Conservation (phyloP, 73 alveolate genomes). For the Durusdinium trenchii region DNA sequence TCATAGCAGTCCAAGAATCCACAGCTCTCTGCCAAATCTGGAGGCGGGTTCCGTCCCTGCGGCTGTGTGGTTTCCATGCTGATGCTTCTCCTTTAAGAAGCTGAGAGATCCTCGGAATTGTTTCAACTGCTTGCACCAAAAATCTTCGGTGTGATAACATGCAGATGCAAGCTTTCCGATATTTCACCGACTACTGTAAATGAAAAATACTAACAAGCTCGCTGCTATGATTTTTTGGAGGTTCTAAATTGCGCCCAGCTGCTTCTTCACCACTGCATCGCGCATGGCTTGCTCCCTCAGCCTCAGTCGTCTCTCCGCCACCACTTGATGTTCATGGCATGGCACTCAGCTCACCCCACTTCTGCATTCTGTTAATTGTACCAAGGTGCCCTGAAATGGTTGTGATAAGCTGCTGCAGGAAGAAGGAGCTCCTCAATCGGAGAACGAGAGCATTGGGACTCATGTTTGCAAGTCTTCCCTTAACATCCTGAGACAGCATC, state of each 20-base stretch:
- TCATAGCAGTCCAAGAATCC: neutral
- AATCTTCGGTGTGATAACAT: neutral
- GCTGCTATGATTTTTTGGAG: neutral
- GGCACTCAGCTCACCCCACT: neutral
- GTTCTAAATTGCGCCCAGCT: neutral
- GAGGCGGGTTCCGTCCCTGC: constrained; percentile 8
- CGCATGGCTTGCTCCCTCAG: neutral
- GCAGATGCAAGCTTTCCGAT: neutral
- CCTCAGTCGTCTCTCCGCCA: neutral
- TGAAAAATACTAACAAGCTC: neutral
- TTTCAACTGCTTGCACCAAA: neutral
- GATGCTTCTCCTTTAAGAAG: neutral
- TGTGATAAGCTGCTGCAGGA: constrained; percentile 62
- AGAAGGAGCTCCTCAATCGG: constrained; percentile 40
- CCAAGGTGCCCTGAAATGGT: constrained; percentile 45
- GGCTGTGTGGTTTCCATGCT: neutral
- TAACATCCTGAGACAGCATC: too few species aligned
- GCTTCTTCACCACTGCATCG: constrained; percentile 38
- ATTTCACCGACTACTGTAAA: neutral
- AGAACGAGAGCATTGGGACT: neutral
- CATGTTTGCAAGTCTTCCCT: too few species aligned
- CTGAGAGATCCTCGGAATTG: constrained; percentile 5
- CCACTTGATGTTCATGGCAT: neutral
- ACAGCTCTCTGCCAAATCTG: constrained; percentile 46
- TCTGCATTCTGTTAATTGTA: neutral